These are phyloP conservation scores for Phytophthora fragariae DNA, from an alignment of 352 stramenopile species.

Conservation along the genomic window DNA sequence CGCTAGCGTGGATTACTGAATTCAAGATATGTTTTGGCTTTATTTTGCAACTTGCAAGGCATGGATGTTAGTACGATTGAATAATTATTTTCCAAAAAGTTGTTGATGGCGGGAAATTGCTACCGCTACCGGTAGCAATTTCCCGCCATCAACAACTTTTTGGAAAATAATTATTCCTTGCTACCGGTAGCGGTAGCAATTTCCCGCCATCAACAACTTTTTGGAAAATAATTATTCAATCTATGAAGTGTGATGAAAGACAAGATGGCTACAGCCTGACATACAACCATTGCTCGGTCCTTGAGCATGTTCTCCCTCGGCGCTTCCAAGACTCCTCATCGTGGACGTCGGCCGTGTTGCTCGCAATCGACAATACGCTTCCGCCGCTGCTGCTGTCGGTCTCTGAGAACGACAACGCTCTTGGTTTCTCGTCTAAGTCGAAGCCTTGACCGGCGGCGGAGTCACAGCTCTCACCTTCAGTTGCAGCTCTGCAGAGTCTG, in stretches of 20 bases:
- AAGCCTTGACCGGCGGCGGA: not conserved
- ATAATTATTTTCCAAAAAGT: too few species aligned
- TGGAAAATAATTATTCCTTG: too few species aligned
- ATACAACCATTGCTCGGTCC: slow-evolving; percentile 35
- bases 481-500: slow-evolving; percentile 30
- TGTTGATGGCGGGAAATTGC: too few species aligned
- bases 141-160: too few species aligned
- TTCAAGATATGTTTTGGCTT: too few species aligned
- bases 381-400: slow-evolving; percentile 28
- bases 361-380: slow-evolving; percentile 18
- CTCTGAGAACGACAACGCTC: slow-evolving; percentile 29
- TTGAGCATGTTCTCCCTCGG: not conserved
- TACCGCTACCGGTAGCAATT: too few species aligned
- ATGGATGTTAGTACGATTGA: too few species aligned
- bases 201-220: not conserved
- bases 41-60: too few species aligned
- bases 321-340: slow-evolving; percentile 9
- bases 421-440: slow-evolving; percentile 10
- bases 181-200: too few species aligned
- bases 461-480: slow-evolving; percentile 5
- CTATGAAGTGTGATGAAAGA: slow-evolving; percentile 15
- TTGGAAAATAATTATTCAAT: not conserved
- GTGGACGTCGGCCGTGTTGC: not conserved
- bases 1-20: too few species aligned
- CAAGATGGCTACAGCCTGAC: slow-evolving; percentile 36